These are phyloP conservation scores for Cantharellus anzutake DNA, from an alignment of 768 basidiomycete genomes.

Conservation along the genomic window DNA sequence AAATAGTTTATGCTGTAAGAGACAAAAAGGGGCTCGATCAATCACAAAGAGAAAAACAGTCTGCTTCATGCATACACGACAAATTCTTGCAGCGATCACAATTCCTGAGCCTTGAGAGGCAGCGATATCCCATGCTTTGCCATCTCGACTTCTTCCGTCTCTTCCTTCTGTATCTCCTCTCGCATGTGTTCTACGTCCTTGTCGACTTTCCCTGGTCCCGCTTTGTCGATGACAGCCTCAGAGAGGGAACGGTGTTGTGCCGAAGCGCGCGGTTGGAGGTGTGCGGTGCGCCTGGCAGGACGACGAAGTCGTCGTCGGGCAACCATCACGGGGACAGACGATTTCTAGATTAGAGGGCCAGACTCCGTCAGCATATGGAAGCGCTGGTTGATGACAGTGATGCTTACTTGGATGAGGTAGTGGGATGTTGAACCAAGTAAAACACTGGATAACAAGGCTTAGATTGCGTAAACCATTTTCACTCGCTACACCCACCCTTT, in stretches of 20 bases:
- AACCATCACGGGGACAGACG: conserved; percentile 93
- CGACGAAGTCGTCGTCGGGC: conserved; percentile 81
- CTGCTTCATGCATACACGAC: too few species aligned
- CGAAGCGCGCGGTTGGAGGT: conserved; percentile 22
- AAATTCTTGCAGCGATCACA: not conserved
- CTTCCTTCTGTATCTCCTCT: conserved; percentile 53
- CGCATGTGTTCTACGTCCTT: conserved; percentile 68
- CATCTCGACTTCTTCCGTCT: conserved; percentile 13
- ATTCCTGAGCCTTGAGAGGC: not conserved
- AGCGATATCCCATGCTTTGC: not conserved
- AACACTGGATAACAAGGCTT: conserved; percentile 31
- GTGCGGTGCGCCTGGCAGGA: conserved; percentile 61
- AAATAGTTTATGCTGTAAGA: too few species aligned
- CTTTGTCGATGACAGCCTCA: conserved; percentile 71
- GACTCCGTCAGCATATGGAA: not conserved
- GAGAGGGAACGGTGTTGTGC: conserved; percentile 42
- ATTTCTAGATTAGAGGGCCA: conserved; percentile 35
- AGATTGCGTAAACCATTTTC: conserved; percentile 1
- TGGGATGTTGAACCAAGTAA: conserved; percentile 89
- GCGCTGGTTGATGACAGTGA: not conserved
- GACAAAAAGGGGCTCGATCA: too few species aligned
- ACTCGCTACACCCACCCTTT: conserved; percentile 45
- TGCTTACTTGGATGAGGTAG: conserved; percentile 61
- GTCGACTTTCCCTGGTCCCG: conserved; percentile 61
- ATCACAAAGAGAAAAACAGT: conserved; percentile 21